Evolutionary conservation across 2,329 filamentous ascomycete genomes (phyloP), one percentile per base, ranked within the genome.

Genomic region (Macrophomina phaseolina): DNA sequence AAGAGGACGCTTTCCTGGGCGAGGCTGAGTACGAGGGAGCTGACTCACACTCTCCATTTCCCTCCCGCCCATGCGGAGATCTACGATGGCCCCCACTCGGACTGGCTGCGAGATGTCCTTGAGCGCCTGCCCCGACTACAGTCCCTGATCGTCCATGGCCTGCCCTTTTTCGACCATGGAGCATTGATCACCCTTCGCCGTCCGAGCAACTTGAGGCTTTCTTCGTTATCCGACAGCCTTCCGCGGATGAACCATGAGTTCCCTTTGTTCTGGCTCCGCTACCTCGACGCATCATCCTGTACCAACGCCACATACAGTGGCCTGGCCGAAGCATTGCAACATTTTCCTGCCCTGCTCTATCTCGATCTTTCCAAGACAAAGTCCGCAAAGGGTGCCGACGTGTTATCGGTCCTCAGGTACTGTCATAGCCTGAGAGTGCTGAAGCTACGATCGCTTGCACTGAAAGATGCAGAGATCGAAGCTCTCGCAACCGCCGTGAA

Each of bases 101-200:
- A 85, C 67, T 89, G 87, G 87, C 76, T 89, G 45, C 80, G 83
- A 58, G 86, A 89, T 67, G 80, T 88, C 4, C 79, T 89, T 28
- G 85, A 87, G 64, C 82, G 80, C 64, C 77, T 89, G 23, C 87
- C 87, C 2, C 82, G 83, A 63, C 76, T 89, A 16, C 87, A 89
- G 70, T 86, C 84, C 1, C 76, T 89, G 58, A 82, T 89, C 67
- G 86, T 89, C 11, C 83, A 85, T 16, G 82, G 81, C 36, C 75
- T 89, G 56, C 85, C 86, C 0, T 89, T 88, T 72, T 89, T 89
- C 71, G 87, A 89, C 66, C 86, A 89, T 72, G 82, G 83, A 68
- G 81, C 85, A 18, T 80, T 89, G 64, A 77, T 82, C 66, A 84
- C 82, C 2, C 72, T 89, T 65, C 81, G 78, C 63, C 72, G 77